Percentiles rank a stretch among this genome's conserved stretches.
Evolutionary conservation across 345 rosid species (phyloP).

Genomic region (Pseudoturritis turrita): DNA sequence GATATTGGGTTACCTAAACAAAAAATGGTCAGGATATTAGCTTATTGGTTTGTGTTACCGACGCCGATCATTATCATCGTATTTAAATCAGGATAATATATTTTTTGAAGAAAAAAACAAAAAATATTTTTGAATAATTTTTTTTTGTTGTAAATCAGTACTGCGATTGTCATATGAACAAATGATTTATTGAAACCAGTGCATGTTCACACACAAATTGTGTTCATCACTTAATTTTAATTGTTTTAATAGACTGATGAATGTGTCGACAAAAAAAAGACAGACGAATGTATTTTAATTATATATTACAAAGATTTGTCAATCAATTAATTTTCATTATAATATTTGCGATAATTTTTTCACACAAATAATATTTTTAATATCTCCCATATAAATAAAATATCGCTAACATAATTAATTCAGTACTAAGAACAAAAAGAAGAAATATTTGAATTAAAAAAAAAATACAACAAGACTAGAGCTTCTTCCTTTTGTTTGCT

Average conservation of each 20-base stretch:
- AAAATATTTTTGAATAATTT: no score
- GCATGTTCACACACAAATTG: not conserved
- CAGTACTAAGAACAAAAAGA: not conserved
- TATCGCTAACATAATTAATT: not conserved
- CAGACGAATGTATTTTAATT: not conserved
- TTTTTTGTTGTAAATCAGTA: not conserved
- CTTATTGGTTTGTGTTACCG: no score
- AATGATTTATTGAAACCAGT: not conserved
- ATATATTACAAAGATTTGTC: not conserved
- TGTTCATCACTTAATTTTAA: not conserved
- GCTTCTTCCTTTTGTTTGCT: conserved; percentile 3
- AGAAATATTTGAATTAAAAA: not conserved
- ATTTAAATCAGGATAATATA: no score
- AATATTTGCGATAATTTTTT: not conserved
- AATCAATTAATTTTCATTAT: not conserved
- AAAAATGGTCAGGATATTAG: no score
- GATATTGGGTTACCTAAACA: not conserved
- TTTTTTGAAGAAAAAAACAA: no score
- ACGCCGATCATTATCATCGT: no score
- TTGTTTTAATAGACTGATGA: not conserved
- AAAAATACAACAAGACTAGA: conserved; percentile 24
- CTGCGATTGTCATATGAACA: not conserved
- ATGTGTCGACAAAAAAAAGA: no score
- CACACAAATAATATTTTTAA: not conserved
- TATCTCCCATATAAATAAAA: not conserved